A percentile compares a stretch with the other conserved stretches of the same genome.
These are phyloP conservation scores for Ceratobasidium sp. DNA, from an alignment of 1,284 basidiomycete species.

Conservation along the genomic window DNA sequence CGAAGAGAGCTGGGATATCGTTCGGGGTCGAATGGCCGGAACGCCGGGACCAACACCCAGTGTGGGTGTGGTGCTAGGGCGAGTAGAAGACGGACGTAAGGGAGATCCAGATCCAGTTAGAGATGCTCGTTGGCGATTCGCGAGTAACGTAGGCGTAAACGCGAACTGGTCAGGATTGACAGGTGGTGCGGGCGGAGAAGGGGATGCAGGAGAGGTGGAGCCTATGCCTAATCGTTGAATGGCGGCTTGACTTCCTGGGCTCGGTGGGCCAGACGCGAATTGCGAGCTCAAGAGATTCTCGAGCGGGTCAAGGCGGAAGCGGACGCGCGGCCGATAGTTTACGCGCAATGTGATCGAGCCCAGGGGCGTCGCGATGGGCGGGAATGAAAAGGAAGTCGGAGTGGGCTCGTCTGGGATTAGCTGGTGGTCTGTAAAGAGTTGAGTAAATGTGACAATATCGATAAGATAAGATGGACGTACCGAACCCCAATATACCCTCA, in stretches of 20 bases:
- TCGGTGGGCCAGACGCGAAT: conserved; percentile 51
- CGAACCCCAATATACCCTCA: conserved; percentile 39
- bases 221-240: background rate
- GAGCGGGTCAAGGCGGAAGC: conserved; percentile 74
- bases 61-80: background rate
- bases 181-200: background rate
- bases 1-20: conserved; percentile 1
- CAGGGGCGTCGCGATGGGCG: conserved; percentile 68
- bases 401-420: conserved; percentile 52
- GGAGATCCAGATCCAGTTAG: conserved; percentile 32
- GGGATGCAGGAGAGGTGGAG: conserved; percentile 55
- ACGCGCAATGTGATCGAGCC: conserved; percentile 67
- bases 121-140: conserved; percentile 54
- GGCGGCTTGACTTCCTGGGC: background rate
- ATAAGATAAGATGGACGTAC: conserved; percentile 37
- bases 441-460: background rate
- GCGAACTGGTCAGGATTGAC: conserved; percentile 52
- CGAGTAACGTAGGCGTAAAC: conserved; percentile 66
- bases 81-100: conserved; percentile 10
- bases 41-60: background rate
- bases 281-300: conserved; percentile 74
- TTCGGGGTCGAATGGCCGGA: conserved; percentile 10
- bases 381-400: conserved; percentile 62
- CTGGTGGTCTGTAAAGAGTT: conserved; percentile 51
- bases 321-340: conserved; percentile 68